These are phyloP conservation scores for Lentinula novae-zelandiae DNA, from an alignment of 1,284 basidiomycete genomes.

Conservation along the genomic window DNA sequence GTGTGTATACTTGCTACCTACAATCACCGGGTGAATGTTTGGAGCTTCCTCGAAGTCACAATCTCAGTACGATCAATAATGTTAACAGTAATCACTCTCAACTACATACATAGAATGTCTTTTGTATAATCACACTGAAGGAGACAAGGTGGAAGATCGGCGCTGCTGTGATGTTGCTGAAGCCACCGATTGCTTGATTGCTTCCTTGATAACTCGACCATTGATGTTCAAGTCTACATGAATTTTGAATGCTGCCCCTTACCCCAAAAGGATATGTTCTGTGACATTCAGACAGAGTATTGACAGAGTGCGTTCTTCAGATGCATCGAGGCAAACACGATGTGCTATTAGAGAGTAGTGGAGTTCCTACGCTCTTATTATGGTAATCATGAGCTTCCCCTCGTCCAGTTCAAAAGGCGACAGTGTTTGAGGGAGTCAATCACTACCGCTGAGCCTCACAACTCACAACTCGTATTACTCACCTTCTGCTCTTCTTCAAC, in stretches of 20 bases:
- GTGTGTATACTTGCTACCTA: too few species aligned
- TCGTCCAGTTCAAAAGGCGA: conserved; percentile 33
- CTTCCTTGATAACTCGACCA: neutral
- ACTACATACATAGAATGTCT: neutral
- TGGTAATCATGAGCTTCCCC: conserved; percentile 19
- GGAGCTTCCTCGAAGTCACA: neutral
- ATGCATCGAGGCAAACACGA: conserved; percentile 29
- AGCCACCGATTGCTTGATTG: neutral
- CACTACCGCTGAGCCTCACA: neutral
- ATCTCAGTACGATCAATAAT: neutral
- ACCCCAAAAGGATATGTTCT: conserved; percentile 4
- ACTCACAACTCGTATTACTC: neutral
- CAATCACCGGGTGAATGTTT: neutral
- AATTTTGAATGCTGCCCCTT: neutral
- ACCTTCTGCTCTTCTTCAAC: neutral
- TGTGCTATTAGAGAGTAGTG: conserved; percentile 33
- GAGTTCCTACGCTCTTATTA: conserved; percentile 14
- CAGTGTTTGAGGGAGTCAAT: neutral
- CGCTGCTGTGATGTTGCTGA: neutral
- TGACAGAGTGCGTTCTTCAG: conserved; percentile 15
- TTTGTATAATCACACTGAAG: neutral
- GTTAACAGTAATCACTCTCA: neutral
- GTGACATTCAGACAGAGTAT: conserved; percentile 3
- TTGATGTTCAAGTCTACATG: neutral
- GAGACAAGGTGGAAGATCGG: neutral